Evolutionary conservation across 805 yeast species (phyloP).

Genomic region (Spathaspora hagerdaliae): DNA sequence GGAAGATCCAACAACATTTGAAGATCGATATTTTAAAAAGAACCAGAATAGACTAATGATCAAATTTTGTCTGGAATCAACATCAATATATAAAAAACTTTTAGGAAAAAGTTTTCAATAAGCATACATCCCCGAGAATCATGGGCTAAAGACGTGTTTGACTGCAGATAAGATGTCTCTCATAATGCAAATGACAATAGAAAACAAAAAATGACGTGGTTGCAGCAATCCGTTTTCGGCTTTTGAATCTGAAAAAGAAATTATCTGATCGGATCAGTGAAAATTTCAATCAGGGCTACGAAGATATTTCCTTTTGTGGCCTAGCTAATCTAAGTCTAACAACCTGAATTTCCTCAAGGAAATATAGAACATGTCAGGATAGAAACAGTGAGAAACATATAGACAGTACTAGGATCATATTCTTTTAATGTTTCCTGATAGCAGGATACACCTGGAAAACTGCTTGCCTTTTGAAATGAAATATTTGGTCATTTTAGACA

Average conservation of each 20-base stretch:
- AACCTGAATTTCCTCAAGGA: background rate
- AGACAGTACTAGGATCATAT: background rate
- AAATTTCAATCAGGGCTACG: background rate
- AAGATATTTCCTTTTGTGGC: background rate
- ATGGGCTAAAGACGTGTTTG: background rate
- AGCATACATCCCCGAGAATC: background rate
- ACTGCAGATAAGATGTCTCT: background rate
- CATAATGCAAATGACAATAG: background rate
- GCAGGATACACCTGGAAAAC: background rate
- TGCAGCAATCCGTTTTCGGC: conserved; percentile 1
- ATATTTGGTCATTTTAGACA: too few relatives aligned
- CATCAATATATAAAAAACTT: background rate
- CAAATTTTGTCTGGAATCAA: too few relatives aligned
- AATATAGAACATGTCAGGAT: background rate
- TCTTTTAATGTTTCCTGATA: too few relatives aligned
- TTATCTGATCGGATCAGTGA: conserved; percentile 4
- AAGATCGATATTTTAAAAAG: background rate
- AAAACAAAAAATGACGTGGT: background rate
- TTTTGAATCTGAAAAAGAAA: background rate
- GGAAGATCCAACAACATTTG: conserved; percentile 17
- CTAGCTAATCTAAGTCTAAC: background rate
- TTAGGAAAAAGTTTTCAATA: background rate
- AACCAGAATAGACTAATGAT: background rate
- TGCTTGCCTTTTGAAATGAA: background rate
- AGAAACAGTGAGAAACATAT: too few relatives aligned